These are phyloP conservation scores for Udeniomyces megalosporus DNA, from an alignment of 768 basidiomycete genomes.

Conservation along the genomic window DNA sequence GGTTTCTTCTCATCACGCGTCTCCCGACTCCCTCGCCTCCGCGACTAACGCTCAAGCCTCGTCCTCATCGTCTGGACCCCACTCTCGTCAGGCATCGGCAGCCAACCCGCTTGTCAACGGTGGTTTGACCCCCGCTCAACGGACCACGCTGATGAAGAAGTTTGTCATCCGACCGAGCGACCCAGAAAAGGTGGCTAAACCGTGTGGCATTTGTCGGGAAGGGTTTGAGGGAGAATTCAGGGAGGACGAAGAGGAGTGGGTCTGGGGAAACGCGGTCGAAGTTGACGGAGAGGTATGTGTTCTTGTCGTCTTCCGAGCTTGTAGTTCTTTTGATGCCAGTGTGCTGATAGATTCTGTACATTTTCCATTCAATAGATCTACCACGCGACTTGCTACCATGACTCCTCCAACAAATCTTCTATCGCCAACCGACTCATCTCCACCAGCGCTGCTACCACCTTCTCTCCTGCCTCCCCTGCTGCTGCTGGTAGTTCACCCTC, in stretches of 20 bases:
- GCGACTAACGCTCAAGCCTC: not conserved
- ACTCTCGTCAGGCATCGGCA: not conserved
- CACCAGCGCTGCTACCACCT: too few relatives aligned
- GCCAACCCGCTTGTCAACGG: too few relatives aligned
- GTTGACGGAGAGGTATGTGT: conserved; percentile 8
- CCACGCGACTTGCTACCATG: conserved; percentile 2
- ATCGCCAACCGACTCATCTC: not conserved
- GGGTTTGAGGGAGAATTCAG: conserved; percentile 35
- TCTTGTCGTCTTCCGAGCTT: not conserved
- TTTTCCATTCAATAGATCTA: not conserved
- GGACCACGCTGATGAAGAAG: conserved; percentile 2
- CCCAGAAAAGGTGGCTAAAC: not conserved
- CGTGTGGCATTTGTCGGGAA: conserved; percentile 34
- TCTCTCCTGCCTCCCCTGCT: too few relatives aligned
- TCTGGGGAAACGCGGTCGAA: conserved; percentile 15
- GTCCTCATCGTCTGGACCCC: not conserved
- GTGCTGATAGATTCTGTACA: not conserved
- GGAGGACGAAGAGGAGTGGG: conserved; percentile 16
- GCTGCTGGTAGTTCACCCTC: too few relatives aligned
- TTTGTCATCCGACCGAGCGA: conserved; percentile 7
- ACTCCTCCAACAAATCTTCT: not conserved
- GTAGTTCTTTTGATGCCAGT: not conserved
- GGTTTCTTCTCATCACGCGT: not conserved
- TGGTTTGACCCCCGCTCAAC: not conserved
- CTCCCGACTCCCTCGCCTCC: conserved; percentile 6